Evolutionary conservation across 73 alveolate genomes (phyloP).

Genomic region (Loxodes magnus): DNA sequence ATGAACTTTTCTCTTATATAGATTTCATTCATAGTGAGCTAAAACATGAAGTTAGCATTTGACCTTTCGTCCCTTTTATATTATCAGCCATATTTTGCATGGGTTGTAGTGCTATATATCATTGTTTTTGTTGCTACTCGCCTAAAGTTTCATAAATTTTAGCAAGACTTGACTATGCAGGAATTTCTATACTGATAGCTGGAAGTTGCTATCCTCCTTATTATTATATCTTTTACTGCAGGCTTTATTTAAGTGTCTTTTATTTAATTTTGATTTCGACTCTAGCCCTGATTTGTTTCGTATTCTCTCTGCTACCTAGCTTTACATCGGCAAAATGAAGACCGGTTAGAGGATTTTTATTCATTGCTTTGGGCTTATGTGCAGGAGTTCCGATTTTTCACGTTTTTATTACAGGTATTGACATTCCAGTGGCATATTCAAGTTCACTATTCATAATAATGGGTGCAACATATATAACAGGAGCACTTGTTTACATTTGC

Average conservation of each 20-base stretch:
- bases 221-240: conserved; percentile 76
- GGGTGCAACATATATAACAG: conserved; percentile 68
- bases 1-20: no score
- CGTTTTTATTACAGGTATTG: conserved; percentile 17
- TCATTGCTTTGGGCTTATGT: conserved; percentile 61
- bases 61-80: conserved; percentile 80
- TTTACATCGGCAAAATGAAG: conserved; percentile 68
- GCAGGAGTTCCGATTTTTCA: conserved; percentile 74
- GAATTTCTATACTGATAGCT: conserved; percentile 74
- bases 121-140: no score
- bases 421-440: conserved; percentile 26
- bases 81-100: conserved; percentile 74
- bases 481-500: conserved; percentile 55
- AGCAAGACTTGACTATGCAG: conserved; percentile 90
- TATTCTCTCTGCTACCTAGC: conserved; percentile 53
- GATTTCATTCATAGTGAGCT: no score
- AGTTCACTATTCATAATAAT: conserved; percentile 44
- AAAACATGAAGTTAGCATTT: conserved; percentile 21
- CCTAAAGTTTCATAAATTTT: no score
- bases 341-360: conserved; percentile 56
- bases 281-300: conserved; percentile 42
- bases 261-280: conserved; percentile 30
- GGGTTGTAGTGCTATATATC: conserved; percentile 62
- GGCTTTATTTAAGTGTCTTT: conserved; percentile 25
- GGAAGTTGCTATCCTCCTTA: conserved; percentile 87